A percentile compares a stretch with the other conserved stretches of the same genome.
Conservation (phyloP, 2,329 filamentous ascomycete genomes). For the Ascochyta fabae region DNA sequence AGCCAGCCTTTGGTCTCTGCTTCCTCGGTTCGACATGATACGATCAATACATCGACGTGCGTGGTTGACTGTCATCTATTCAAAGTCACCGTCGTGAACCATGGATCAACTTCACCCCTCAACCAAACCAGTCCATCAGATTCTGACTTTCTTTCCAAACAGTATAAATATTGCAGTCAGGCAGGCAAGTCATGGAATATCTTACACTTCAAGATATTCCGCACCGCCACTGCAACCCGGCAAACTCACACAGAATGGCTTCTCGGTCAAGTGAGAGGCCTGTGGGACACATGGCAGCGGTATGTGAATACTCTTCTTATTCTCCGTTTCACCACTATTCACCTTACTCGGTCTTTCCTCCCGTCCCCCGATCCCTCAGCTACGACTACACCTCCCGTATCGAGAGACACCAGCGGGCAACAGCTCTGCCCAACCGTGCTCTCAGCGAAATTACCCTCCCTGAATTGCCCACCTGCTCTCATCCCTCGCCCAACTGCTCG, state of each 20-base stretch:
- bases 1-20: neutral
- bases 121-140: neutral
- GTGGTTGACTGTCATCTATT: neutral
- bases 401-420: neutral
- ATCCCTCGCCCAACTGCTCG: neutral
- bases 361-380: neutral
- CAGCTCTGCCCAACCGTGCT: neutral
- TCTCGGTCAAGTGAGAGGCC: slow-evolving; percentile 33
- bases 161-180: slow-evolving; percentile 17
- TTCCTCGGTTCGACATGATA: neutral
- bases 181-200: slow-evolving; percentile 41
- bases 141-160: slow-evolving; percentile 1
- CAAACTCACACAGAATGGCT: slow-evolving; percentile 40
- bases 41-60: neutral
- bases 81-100: neutral
- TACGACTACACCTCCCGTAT: neutral
- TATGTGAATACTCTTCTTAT: slow-evolving; percentile 31
- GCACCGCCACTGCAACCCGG: slow-evolving; percentile 38
- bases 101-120: neutral
- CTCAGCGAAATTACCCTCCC: slow-evolving; percentile 1
- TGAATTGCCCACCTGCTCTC: neutral
- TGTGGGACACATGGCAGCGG: slow-evolving; percentile 36
- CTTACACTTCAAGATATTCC: slow-evolving; percentile 50
- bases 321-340: neutral
- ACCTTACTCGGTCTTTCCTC: slow-evolving; percentile 6